Base-by-base conservation (phyloP, 345 rosid species). In the Barbarea vulgaris region DNA sequence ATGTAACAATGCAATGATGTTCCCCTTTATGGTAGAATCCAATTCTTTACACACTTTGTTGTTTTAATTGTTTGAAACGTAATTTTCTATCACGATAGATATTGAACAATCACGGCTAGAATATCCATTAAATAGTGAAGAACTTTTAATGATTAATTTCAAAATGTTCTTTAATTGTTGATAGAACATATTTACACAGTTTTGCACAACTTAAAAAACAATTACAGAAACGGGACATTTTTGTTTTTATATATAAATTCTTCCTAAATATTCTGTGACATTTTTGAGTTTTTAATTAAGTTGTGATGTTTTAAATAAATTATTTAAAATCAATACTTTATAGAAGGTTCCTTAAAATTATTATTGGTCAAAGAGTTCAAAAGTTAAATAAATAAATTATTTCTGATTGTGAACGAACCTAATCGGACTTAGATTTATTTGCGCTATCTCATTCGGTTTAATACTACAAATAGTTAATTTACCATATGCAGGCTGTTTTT, bases 1-100 rank as follows among this genome's bases (percentile, higher is more conserved):
- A 72, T 28, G 55, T 73, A 28, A 54, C 37, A 30, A 73, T 24
- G 37, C 44, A 54, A 55, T 13, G 10, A 31, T 55, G 19, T 55
- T 55, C 37, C 25, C 25, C 57, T 37, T 54, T 28, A 42, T 21
- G 46, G 22, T n/a, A 31, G 64, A 64, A 73, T 73, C 47, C 64
- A 73, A 46, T 73, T 64, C 70, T n/a, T 42, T 30, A 31, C 69
- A 62, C 69, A 72, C 57, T 24, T 72, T 37, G 60, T 22, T 58
- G 24, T 0, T 53, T 53, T 21, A 19, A 21, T 9, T 25, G 54
- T 50, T 51, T 5, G 15, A 4, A 22, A 51, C 28, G 28, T 25
- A 9, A 12, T 51, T n/a, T 39, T 47, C 4, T 24, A 22, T 60
- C 7, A 48, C 14, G 19, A 48, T 18, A 57, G 14, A 48, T 18